Evolutionary conservation across 805 yeast species (phyloP), one percentile per base, ranked within the genome.

Genomic region (Saccharomycopsis sp.): DNA sequence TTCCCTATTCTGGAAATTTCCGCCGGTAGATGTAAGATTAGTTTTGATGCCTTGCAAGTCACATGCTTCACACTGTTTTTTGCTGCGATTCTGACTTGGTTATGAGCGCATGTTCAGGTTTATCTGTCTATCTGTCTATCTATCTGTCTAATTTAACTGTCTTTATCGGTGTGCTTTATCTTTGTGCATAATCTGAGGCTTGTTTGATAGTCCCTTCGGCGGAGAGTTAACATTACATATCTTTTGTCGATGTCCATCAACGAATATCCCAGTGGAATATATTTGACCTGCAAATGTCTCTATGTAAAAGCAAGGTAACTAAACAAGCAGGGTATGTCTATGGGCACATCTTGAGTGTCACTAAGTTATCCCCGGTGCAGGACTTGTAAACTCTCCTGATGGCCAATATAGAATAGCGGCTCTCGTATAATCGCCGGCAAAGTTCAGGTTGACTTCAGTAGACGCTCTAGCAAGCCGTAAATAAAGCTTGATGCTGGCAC

Each of bases 381-480:
- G 85, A 0, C 69, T 70, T 1, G 69, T 71, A 69, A 85, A 80
- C 3, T 73, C 72, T 0, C 88, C 87, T 15, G 73, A 69, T 1
- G 92, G 91, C 82, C 86, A 83, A 38, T 71, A 68, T 49, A 86
- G 66, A 1, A 74, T 62, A 1, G 81, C 89, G 1, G 91, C 89
- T 56, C 78, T 78, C 3, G 91, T 81, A 63, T 83, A 87, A 67
- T 86, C 92, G 38, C 91, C 79, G 54, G 75, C 71, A 1, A 68
- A 73, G 47, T 75, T 75, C 14, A 65, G 64, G 1, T 75, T 66
- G 2, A 70, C 66, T 2, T 72, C 72, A 3, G 75, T 66, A 9
- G 78, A 69, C 34, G 80, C 81, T 49, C 75, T 72, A 0, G 87
- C 89, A 1, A 87, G 67, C 63, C 94, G 70, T 47, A 87, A 64